phyloP scores from a whole-genome alignment of 2,329 filamentous ascomycete species.

The Arachnomyces sp. region DNA sequence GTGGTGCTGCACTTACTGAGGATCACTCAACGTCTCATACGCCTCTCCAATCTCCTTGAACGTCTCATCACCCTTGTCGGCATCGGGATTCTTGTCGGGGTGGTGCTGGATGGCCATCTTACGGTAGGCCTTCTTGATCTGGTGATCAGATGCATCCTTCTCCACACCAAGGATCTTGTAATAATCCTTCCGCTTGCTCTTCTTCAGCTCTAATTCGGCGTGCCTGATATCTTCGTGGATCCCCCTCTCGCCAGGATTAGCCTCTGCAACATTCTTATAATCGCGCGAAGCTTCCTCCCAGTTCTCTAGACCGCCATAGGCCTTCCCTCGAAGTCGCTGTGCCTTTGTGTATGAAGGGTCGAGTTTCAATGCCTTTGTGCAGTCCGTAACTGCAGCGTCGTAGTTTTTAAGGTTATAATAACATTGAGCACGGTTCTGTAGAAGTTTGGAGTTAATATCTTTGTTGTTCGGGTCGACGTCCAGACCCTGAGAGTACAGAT shows the following conservation, averaged over 20 bases:
- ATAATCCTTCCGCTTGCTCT: conserved; percentile 94
- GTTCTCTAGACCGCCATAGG: conserved; percentile 71
- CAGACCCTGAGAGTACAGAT: conserved; percentile 76
- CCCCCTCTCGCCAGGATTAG: conserved; percentile 71
- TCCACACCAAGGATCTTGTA: conserved; percentile 91
- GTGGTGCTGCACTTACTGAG: conserved; percentile 59
- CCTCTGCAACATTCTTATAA: conserved; percentile 77
- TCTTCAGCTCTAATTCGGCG: conserved; percentile 93
- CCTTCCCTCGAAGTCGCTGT: conserved; percentile 87
- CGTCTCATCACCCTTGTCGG: conserved; percentile 72
- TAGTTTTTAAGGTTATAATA: conserved; percentile 73
- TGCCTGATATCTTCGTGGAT: conserved; percentile 79
- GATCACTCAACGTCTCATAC: conserved; percentile 89
- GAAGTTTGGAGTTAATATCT: conserved; percentile 86
- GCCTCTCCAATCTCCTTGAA: conserved; percentile 99
- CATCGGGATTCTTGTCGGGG: conserved; percentile 88
- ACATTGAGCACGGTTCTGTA: conserved; percentile 88
- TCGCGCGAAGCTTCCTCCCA: conserved; percentile 91
- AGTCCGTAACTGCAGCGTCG: conserved; percentile 73
- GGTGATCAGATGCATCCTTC: conserved; percentile 73
- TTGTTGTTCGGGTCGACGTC: conserved; percentile 82
- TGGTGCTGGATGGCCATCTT: conserved; percentile 91
- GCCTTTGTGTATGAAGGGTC: conserved; percentile 85
- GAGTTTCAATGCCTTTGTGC: conserved; percentile 71
- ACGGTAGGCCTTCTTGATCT: conserved; percentile 96